These are phyloP conservation scores for Fomitopsis betulina DNA, from an alignment of 1,284 basidiomycete genomes.

Conservation along the genomic window DNA sequence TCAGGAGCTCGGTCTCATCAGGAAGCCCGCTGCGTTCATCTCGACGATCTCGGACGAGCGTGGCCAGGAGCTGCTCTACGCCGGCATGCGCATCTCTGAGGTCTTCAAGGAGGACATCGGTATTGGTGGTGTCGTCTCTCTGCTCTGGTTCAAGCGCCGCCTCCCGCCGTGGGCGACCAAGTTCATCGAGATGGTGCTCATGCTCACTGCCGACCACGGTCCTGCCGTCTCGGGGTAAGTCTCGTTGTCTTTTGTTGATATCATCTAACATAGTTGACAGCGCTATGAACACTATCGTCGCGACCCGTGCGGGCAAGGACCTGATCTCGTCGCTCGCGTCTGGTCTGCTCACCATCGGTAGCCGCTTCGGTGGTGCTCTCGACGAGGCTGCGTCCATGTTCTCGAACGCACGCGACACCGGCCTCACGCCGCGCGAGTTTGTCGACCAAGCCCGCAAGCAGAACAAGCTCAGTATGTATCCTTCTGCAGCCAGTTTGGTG, in stretches of 20 bases:
- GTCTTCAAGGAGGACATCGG: slow-evolving; percentile 99
- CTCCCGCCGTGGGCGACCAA: slow-evolving; percentile 84
- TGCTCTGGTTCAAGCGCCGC: slow-evolving; percentile 98
- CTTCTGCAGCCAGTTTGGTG: not conserved
- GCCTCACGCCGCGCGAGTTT: slow-evolving; percentile 94
- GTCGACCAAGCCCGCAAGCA: slow-evolving; percentile 94
- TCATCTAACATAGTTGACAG: slow-evolving; percentile 36
- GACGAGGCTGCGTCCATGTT: slow-evolving; percentile 98
- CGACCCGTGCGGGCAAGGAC: slow-evolving; percentile 98
- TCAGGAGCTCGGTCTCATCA: slow-evolving; percentile 95
- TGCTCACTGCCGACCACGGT: slow-evolving; percentile 98
- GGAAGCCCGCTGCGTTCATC: slow-evolving; percentile 99
- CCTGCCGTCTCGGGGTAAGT: slow-evolving; percentile 82
- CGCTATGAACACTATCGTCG: slow-evolving; percentile 99
- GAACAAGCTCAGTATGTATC: slow-evolving; percentile 85
- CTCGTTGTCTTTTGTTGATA: not conserved
- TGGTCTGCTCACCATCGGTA: slow-evolving; percentile 96
- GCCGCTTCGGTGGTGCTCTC: slow-evolving; percentile 98
- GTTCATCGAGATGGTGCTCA: slow-evolving; percentile 99
- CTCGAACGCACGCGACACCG: slow-evolving; percentile 85
- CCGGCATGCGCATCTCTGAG: slow-evolving; percentile 98
- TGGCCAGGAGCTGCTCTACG: slow-evolving; percentile 97
- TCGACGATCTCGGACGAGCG: slow-evolving; percentile 99
- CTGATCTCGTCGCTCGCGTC: slow-evolving; percentile 95
- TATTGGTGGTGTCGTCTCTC: slow-evolving; percentile 92